Conservation (phyloP, 192 early-diverging fungal species). For the Allomyces arbusculus region DNA sequence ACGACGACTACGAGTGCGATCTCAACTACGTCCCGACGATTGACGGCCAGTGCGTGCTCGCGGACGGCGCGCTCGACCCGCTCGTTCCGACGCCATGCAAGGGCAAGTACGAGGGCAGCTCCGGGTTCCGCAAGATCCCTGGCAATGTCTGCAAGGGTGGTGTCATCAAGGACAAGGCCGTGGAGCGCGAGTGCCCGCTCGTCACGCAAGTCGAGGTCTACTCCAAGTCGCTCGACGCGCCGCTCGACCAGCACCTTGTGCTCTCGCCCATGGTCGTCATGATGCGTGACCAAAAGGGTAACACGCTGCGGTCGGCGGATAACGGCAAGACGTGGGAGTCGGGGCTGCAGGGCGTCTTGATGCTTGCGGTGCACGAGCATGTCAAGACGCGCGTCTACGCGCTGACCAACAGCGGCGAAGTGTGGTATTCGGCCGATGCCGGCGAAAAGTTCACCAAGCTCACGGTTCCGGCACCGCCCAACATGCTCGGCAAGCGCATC, state of each 20-base stretch:
- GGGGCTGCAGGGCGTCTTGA: constrained; percentile 23
- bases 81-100: not conserved
- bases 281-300: constrained; percentile 29
- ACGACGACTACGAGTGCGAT: constrained; percentile 86
- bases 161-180: constrained; percentile 39
- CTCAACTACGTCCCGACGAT: constrained; percentile 43
- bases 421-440: constrained; percentile 35
- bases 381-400: constrained; percentile 43
- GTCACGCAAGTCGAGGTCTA: not conserved
- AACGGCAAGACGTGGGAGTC: constrained; percentile 55
- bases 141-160: constrained; percentile 31
- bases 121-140: constrained; percentile 65
- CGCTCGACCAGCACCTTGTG: not conserved
- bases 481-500: constrained; percentile 40
- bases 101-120: constrained; percentile 45
- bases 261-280: constrained; percentile 28
- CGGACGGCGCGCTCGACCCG: constrained; percentile 5
- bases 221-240: not conserved
- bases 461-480: constrained; percentile 35
- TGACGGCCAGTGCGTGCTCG: constrained; percentile 34
- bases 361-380: constrained; percentile 49
- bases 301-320: constrained; percentile 46
- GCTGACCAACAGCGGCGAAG: constrained; percentile 20
- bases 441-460: constrained; percentile 28
- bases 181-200: constrained; percentile 18